Conservation (phyloP, 2,329 filamentous ascomycete genomes). For the Hirsutella thompsonii region DNA sequence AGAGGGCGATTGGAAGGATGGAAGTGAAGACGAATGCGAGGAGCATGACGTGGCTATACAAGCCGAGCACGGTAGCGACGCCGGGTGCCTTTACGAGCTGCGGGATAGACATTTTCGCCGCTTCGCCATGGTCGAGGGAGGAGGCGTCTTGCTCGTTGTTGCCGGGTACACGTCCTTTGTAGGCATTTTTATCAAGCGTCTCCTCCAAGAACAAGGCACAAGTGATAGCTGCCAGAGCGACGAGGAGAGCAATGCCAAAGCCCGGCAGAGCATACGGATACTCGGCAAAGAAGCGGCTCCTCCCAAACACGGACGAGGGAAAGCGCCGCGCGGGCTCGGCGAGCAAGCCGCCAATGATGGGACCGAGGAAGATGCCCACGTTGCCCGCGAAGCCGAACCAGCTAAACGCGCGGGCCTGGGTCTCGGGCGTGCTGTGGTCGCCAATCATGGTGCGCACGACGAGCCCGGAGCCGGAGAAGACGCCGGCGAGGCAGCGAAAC, state of each 20-base stretch:
- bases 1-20: constrained; percentile 56
- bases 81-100: constrained; percentile 47
- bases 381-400: constrained; percentile 68
- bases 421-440: constrained; percentile 56
- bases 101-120: constrained; percentile 10
- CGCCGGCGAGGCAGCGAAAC: constrained; percentile 56
- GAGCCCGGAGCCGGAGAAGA: constrained; percentile 63
- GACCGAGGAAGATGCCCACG: constrained; percentile 60
- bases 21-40: constrained; percentile 63
- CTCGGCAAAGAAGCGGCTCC: constrained; percentile 28
- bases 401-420: constrained; percentile 61
- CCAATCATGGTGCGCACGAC: constrained; percentile 67
- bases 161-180: background rate
- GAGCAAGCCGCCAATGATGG: constrained; percentile 55
- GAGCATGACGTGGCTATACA: constrained; percentile 54
- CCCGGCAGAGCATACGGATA: constrained; percentile 45
- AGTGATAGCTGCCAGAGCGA: constrained; percentile 36
- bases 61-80: constrained; percentile 50
- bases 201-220: constrained; percentile 49
- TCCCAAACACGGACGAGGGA: constrained; percentile 38
- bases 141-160: background rate
- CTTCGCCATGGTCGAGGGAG: background rate
- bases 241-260: constrained; percentile 41
- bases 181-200: constrained; percentile 28
- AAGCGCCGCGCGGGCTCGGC: constrained; percentile 55